phyloP scores from a whole-genome alignment of 2,329 filamentous ascomycete species.

The Trichoderma citrinoviride region DNA sequence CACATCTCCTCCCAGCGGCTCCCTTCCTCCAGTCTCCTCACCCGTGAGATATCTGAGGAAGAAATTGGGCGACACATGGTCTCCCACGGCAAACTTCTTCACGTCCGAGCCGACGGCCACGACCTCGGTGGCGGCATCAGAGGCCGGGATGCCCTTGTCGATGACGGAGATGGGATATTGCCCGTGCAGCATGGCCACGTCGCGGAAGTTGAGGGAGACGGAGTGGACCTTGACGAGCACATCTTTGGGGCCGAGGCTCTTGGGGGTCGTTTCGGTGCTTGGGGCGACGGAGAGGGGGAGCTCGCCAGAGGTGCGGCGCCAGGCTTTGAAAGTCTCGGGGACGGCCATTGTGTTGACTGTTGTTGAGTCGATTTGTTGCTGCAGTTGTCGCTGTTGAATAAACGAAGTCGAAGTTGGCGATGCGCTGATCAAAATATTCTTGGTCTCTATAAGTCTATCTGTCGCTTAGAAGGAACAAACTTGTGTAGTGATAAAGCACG shows the following conservation, averaged over 20 bases:
- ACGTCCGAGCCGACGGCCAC: constrained; percentile 39
- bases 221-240: constrained; percentile 35
- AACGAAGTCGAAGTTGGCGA: background rate
- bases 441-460: no score
- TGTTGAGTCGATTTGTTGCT: background rate
- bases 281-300: background rate
- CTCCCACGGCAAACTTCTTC: constrained; percentile 33
- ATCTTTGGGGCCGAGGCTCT: background rate
- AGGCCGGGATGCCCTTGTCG: constrained; percentile 33
- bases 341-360: background rate
- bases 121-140: constrained; percentile 44
- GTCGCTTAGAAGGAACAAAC: no score
- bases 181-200: constrained; percentile 39
- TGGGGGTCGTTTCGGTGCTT: background rate
- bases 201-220: constrained; percentile 37
- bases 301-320: background rate
- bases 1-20: background rate
- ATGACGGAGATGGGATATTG: constrained; percentile 43
- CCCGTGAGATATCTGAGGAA: background rate
- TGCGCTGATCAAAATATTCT: no score
- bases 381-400: background rate
- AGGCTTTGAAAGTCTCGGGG: background rate
- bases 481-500: no score
- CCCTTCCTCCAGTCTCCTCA: background rate
- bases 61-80: constrained; percentile 37